These are phyloP conservation scores for Rachicladosporium sp. DNA, from an alignment of 2,329 filamentous ascomycete species.

Conservation along the genomic window DNA sequence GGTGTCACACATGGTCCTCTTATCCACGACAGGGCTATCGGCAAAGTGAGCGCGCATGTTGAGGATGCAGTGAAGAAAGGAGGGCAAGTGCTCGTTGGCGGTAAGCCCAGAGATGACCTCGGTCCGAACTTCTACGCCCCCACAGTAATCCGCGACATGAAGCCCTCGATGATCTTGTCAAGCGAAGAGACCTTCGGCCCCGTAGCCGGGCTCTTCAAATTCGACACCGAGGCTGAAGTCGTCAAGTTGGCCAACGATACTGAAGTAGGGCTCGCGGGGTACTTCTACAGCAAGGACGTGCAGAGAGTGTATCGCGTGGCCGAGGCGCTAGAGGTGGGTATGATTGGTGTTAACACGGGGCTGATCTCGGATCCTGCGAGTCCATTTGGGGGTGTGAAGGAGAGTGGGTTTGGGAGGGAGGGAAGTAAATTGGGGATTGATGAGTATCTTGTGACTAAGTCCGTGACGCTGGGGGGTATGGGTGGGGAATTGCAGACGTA, in stretches of 20 bases:
- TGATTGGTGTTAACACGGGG: slow-evolving; percentile 30
- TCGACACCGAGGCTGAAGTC: slow-evolving; percentile 80
- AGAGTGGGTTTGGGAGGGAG: slow-evolving; percentile 40
- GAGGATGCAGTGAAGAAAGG: slow-evolving; percentile 68
- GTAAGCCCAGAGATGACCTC: slow-evolving; percentile 58
- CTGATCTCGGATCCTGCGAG: slow-evolving; percentile 36
- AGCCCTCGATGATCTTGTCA: slow-evolving; percentile 68
- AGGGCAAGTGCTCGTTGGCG: slow-evolving; percentile 61
- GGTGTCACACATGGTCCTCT: slow-evolving; percentile 68
- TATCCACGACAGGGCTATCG: slow-evolving; percentile 71
- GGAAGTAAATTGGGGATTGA: slow-evolving; percentile 39
- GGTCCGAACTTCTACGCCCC: slow-evolving; percentile 82
- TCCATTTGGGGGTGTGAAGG: slow-evolving; percentile 37
- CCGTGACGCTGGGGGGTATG: slow-evolving; percentile 47
- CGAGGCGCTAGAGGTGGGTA: slow-evolving; percentile 50
- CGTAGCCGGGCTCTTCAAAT: slow-evolving; percentile 79
- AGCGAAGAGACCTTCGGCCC: slow-evolving; percentile 92
- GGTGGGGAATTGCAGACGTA: slow-evolving; percentile 40
- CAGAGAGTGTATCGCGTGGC: slow-evolving; percentile 48
- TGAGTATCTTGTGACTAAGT: slow-evolving; percentile 37
- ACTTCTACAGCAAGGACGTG: slow-evolving; percentile 67
- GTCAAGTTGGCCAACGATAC: slow-evolving; percentile 68
- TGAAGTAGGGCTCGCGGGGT: slow-evolving; percentile 81
- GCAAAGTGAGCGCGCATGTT: slow-evolving; percentile 70
- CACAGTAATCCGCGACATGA: slow-evolving; percentile 83